These are phyloP conservation scores for Calonectria leucothoes DNA, from an alignment of 2,329 filamentous ascomycete species.

Conservation along the genomic window DNA sequence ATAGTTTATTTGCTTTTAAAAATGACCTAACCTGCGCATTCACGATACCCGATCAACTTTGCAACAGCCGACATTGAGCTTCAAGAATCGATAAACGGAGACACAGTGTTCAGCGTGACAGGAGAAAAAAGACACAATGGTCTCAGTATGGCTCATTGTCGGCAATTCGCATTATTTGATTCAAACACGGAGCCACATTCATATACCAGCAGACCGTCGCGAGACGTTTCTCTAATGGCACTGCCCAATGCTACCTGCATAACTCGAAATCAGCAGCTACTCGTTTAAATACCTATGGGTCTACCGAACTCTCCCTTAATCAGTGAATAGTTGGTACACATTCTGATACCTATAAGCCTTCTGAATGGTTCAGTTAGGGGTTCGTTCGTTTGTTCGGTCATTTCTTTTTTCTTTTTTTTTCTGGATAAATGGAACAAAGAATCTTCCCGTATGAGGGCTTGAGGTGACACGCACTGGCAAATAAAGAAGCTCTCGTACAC, in stretches of 20 bases:
- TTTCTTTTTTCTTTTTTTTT: not conserved
- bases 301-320: not conserved
- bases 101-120: not conserved
- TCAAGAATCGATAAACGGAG: not conserved
- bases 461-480: not conserved
- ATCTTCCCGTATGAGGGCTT: not conserved
- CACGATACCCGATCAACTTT: not conserved
- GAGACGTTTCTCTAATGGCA: not conserved
- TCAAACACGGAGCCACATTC: not conserved
- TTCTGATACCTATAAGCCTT: not conserved
- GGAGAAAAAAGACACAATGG: not conserved
- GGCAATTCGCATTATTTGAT: not conserved
- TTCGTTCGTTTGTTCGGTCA: not conserved
- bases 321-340: not conserved
- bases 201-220: slow-evolving; percentile 1
- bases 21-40: not conserved
- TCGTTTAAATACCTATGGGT: not conserved
- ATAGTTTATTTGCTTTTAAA: not conserved
- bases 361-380: not conserved
- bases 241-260: not conserved
- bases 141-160: not conserved
- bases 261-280: not conserved
- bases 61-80: not conserved
- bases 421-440: not conserved
- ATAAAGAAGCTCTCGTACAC: not conserved